phyloP scores from a whole-genome alignment of 805 yeast species.

The Clavispora vitiphila region DNA sequence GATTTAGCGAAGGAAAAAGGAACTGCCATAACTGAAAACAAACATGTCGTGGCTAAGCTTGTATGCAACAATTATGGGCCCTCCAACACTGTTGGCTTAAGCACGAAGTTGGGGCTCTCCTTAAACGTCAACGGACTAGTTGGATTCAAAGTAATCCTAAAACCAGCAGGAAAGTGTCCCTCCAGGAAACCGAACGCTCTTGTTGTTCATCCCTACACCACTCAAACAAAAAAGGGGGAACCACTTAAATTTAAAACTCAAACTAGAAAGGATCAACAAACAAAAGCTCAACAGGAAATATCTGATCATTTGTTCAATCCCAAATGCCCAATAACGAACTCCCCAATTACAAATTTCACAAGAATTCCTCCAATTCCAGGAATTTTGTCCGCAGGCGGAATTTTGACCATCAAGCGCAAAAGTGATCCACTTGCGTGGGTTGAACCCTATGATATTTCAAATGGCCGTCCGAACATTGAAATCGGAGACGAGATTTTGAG shows the following conservation, averaged over 20 bases:
- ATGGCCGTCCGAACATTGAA: conserved; percentile 36
- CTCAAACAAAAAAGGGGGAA: conserved; percentile 32
- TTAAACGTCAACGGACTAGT: conserved; percentile 45
- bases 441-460: conserved; percentile 26
- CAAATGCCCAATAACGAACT: conserved; percentile 15
- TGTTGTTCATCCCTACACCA: conserved; percentile 51
- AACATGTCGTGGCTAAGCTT: conserved; percentile 48
- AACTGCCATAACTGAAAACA: conserved; percentile 27
- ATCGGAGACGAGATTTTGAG: conserved; percentile 47
- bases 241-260: conserved; percentile 24
- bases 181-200: conserved; percentile 35
- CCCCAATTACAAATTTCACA: conserved; percentile 46
- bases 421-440: conserved; percentile 44
- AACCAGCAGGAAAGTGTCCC: conserved; percentile 36
- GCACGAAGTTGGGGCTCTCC: conserved; percentile 50
- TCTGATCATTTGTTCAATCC: conserved; percentile 15
- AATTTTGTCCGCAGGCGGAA: conserved; percentile 55
- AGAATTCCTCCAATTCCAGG: conserved; percentile 48
- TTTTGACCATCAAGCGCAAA: conserved; percentile 44
- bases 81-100: conserved; percentile 44
- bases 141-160: conserved; percentile 53
- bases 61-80: conserved; percentile 33
- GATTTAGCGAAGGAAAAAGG: conserved; percentile 2
- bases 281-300: conserved; percentile 12
- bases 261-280: conserved; percentile 24